Evolutionary conservation across 164 flowering plant species (phyloP), one percentile per base, ranked within the genome.

Genomic region (Platanus orientalis): DNA sequence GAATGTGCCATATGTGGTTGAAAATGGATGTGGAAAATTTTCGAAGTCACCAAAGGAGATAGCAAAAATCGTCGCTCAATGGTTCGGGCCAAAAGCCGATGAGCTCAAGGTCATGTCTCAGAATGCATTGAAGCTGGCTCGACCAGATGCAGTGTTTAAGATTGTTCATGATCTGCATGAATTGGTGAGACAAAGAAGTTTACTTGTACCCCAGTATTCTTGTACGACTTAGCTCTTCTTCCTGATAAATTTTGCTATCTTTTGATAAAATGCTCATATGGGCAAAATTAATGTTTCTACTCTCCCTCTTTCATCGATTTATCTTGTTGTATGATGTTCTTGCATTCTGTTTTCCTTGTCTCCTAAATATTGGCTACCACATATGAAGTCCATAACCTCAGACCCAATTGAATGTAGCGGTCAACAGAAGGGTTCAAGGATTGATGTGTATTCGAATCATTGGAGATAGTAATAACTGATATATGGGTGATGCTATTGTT

Each of bases 81-180:
- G 99, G 99, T 94, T 94, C 64, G 97, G 97, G 57, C 93, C 99
- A 21, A 89, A 84, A 74, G 76, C 84, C 6, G 78, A 91, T 48
- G 97, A 94, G 71, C 84, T 94, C 13, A 70, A 71, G 69, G 65
- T 63, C 64, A 94, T 94, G 97, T 94, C 99, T 9, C 80, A 71
- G 67, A 91, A 94, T 64, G 88, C 93, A 27, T 49, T 86, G 75
- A 91, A 83, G 76, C 80, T 82, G 36, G 85, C 99, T 5, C 82
- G 83, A 55, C 93, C 97, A 6, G 96, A 91, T 61, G 84, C 99
- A 3, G 99, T 94, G 28, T 84, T 91, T 61, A 87, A 88, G 79
- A 91, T 94, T 44, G 97, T 94, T 55, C 95, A 91, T 45, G 98
- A 91, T 71, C 85, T 94, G 39, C 85, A 91, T 57, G 89, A 88